Evolutionary conservation across 768 basidiomycete genomes (phyloP).

Genomic region (Amanita thiersii): DNA sequence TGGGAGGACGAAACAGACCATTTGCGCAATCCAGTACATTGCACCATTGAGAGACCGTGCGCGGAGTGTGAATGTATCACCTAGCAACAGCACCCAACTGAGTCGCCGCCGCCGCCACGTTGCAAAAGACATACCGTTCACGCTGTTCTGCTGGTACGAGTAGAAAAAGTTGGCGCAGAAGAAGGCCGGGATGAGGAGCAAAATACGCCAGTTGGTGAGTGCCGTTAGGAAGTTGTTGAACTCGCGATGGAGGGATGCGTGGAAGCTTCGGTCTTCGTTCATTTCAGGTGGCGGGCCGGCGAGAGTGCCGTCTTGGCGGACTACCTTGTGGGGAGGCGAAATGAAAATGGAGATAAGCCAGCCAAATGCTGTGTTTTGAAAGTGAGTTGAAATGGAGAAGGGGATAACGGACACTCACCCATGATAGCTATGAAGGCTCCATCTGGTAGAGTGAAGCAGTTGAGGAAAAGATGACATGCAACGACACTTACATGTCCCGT

Average conservation of each 20-base stretch:
- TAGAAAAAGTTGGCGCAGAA: conserved; percentile 25
- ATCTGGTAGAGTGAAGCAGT: conserved; percentile 11
- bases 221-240: conserved; percentile 14
- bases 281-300: conserved; percentile 15
- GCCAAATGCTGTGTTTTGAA: conserved; percentile 14
- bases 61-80: conserved; percentile 19
- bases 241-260: conserved; percentile 14
- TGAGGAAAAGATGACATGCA: background rate
- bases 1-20: conserved; percentile 12
- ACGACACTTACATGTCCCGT: conserved; percentile 18
- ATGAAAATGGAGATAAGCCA: conserved; percentile 17
- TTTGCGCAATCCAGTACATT: conserved; percentile 23
- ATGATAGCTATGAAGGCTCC: conserved; percentile 22
- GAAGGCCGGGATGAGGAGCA: conserved; percentile 20
- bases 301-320: conserved; percentile 17
- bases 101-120: background rate
- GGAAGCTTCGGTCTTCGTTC: conserved; percentile 9
- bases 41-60: conserved; percentile 21
- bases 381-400: background rate
- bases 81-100: conserved; percentile 6
- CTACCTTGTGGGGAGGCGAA: conserved; percentile 19
- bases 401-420: conserved; percentile 12
- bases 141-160: conserved; percentile 21
- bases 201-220: conserved; percentile 18
- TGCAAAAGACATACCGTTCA: conserved; percentile 15